Conservation (phyloP, 371 early-diverging fungal genomes). For the Mortierella sp. region DNA sequence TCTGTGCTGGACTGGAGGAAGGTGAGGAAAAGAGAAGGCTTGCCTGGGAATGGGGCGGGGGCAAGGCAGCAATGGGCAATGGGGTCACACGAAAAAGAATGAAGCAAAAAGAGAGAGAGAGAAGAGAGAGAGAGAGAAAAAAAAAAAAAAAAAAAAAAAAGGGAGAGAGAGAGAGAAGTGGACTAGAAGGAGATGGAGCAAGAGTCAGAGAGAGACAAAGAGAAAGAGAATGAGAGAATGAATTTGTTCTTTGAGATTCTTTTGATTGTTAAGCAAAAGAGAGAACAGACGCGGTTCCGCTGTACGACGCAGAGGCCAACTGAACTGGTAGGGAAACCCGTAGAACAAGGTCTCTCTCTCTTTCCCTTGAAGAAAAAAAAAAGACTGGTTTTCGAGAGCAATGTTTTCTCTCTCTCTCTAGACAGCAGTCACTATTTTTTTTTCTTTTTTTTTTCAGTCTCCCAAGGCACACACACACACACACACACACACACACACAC, state of each 20-base stretch:
- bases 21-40: no score
- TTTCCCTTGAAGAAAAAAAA: no score
- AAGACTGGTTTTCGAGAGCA: no score
- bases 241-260: constrained; percentile 13
- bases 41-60: no score
- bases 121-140: not conserved
- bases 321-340: not conserved
- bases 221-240: constrained; percentile 3
- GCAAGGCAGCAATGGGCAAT: not conserved
- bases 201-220: not conserved
- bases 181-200: constrained; percentile 11
- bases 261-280: constrained; percentile 5
- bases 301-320: constrained; percentile 1
- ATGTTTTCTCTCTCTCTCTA: not conserved
- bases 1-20: not conserved
- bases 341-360: no score
- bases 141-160: not conserved
- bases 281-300: not conserved
- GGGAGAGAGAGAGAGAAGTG: not conserved
- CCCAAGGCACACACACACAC: no score
- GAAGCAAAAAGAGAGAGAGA: not conserved
- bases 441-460: constrained; percentile 3
- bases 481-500: no score
- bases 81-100: not conserved
- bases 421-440: constrained; percentile 26